Base-by-base conservation (phyloP, 208 protist species). In the Trypanosoma cruzi region DNA sequence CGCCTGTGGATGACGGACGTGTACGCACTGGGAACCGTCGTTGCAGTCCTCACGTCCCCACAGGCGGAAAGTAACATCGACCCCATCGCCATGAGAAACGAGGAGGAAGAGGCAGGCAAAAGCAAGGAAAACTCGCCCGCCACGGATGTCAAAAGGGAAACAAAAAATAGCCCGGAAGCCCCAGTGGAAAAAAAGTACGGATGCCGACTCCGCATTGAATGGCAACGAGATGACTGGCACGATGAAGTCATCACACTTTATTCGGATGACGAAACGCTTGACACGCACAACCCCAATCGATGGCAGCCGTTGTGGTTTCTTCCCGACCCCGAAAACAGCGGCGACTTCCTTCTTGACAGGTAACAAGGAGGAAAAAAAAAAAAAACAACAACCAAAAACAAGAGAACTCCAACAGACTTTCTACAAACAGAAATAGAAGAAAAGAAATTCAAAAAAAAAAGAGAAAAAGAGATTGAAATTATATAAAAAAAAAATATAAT, bases 231-330 rank as follows among this genome's bases (percentile, higher is more conserved):
- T 36, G 90, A 95, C 74, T 95, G 90, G 87, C 52, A 81, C 2
- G 80, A 90, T 24, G 90, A 95, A 62, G 82, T 80, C 26, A 54
- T 95, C n/a, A 82, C 85, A 32, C 77, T 95, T 46, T 89, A 88
- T 65, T 88, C 81, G 18, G 77, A 81, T 11, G 87, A 93, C 57
- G 86, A 95, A 56, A 95, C 90, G 13, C 53, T 92, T 2, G 73
- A 86, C 60, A 63, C 68, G 42, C 74, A 71, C 42, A 92, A 93
- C 52, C 71, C 68, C 0, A 93, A 93, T 50, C 81, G 90, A 36
- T 95, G 90, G 90, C 90, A 95, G 69, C 85, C 85, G 0, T 77
- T 93, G 28, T 95, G 90, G 90, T 93, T 92, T 65, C 84, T 90
- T 56, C 36, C 62, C 28, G 64, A 80, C 44, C 20, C 44, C 0